Evolutionary conservation across 1,139 yeast genomes (phyloP).

Genomic region (Candida frijolesensis): DNA sequence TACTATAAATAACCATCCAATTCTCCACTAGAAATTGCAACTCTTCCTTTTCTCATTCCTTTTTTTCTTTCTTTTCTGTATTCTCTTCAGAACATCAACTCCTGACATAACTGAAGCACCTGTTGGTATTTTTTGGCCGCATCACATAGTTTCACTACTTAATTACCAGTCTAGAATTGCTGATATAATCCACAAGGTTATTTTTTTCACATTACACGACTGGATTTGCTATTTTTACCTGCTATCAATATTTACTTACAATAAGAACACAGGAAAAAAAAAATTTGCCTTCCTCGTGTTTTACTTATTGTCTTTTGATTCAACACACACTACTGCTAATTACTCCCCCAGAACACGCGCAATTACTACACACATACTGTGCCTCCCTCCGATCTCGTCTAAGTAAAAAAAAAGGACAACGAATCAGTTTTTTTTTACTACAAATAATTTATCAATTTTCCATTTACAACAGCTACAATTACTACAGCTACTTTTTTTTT

Average conservation of each 20-base stretch:
- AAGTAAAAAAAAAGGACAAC: conserved; percentile 11
- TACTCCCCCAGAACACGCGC: not conserved
- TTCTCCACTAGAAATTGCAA: not conserved
- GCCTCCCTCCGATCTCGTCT: conserved; percentile 1
- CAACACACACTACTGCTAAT: not conserved
- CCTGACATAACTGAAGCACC: no score
- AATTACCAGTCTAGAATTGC: no score
- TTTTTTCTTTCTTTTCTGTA: not conserved
- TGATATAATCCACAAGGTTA: no score
- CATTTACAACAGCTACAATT: no score
- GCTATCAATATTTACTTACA: no score
- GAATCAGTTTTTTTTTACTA: conserved; percentile 7
- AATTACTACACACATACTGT: not conserved
- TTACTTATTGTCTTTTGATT: not conserved
- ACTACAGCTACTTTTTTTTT: not conserved
- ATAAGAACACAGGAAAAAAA: not conserved
- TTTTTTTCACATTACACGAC: no score
- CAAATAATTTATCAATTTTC: conserved; percentile 1
- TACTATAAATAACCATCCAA: conserved; percentile 1
- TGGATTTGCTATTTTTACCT: no score
- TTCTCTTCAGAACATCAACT: no score
- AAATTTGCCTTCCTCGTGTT: not conserved
- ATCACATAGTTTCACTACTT: no score
- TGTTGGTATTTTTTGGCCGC: no score
- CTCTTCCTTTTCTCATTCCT: not conserved